Evolutionary conservation across 2,329 filamentous ascomycete genomes (phyloP), one percentile per base, ranked within the genome.

Genomic region (Capronia epimyces): DNA sequence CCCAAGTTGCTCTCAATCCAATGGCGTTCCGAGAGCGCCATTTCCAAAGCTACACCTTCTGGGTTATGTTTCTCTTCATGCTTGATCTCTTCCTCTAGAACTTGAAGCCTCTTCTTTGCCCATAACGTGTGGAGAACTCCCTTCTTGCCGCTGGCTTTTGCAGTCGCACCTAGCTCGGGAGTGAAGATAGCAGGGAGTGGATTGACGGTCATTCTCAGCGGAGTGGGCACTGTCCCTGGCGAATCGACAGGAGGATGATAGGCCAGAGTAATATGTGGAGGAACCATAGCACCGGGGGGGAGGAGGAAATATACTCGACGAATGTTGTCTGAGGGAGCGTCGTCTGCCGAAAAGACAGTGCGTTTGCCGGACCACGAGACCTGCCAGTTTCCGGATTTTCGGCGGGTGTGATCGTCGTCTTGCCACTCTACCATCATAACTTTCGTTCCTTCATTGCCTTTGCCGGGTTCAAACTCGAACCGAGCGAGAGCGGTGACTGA

Each of bases 351-450:
- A 18, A 93, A 72, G 15, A 87, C 79, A 1, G 82, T 82, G 22
- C 77, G 80, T 67, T 93, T 94, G 39, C 87, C 86, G 36, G 89
- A 81, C 89, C 89, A 95, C 1, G 81, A 84, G 16, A 95, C 83
- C 52, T 86, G 79, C 89, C 89, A 95, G 53, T 77, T 77, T 2
- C 76, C 78, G 0, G 63, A 64, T 13, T 75, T 58, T 9, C 69
- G 68, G 45, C 72, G 68, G 2, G 71, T 75, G 36, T 71, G 67
- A 52, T 76, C 71, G 58, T 79, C 77, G 46, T 84, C 80, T 65
- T 87, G 82, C 89, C 89, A 95, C 67, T 95, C 89, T 32, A 95
- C 84, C 88, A 95, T 93, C 61, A 95, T 73, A 57, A 95, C 84
- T 73, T 95, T 95, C 56, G 88, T 94, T 34, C 89, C 89, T 58